Conservation (phyloP, 345 rosid species). For the Litchi chinensis region DNA sequence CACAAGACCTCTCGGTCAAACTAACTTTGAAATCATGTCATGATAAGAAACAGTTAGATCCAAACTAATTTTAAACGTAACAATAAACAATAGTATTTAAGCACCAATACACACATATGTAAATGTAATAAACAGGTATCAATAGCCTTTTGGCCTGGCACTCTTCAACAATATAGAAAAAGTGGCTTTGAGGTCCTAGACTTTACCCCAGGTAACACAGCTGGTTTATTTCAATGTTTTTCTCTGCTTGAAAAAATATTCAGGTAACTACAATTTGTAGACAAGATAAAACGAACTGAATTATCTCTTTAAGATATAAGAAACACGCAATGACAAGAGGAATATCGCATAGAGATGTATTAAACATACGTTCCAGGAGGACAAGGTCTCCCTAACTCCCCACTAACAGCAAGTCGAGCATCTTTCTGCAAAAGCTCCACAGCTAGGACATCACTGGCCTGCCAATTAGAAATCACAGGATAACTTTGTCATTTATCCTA, state of each 20-base stretch:
- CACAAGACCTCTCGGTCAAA: background rate
- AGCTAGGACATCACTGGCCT: conserved; percentile 98
- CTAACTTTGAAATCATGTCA: too few relatives aligned
- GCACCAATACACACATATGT: background rate
- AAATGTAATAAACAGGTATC: background rate
- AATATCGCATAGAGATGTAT: background rate
- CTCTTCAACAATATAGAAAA: background rate
- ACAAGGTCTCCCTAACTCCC: conserved; percentile 85
- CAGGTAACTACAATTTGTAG: background rate
- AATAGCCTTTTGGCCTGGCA: background rate
- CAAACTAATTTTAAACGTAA: background rate
- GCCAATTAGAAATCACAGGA: conserved; percentile 30
- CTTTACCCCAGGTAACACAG: background rate
- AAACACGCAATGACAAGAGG: background rate
- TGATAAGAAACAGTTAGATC: background rate
- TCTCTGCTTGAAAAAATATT: background rate
- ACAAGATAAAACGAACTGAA: background rate
- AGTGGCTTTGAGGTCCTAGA: background rate
- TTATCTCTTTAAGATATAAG: background rate
- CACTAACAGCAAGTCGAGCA: conserved; percentile 80
- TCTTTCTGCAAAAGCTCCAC: conserved; percentile 98
- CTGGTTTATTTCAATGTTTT: background rate
- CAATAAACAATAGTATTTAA: background rate
- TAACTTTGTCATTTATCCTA: conserved; percentile 16
- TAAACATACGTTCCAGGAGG: conserved; percentile 84